Evolutionary conservation across 805 yeast species (phyloP), one percentile per base, ranked within the genome.

Genomic region (Blastobotrys chiropterorum): DNA sequence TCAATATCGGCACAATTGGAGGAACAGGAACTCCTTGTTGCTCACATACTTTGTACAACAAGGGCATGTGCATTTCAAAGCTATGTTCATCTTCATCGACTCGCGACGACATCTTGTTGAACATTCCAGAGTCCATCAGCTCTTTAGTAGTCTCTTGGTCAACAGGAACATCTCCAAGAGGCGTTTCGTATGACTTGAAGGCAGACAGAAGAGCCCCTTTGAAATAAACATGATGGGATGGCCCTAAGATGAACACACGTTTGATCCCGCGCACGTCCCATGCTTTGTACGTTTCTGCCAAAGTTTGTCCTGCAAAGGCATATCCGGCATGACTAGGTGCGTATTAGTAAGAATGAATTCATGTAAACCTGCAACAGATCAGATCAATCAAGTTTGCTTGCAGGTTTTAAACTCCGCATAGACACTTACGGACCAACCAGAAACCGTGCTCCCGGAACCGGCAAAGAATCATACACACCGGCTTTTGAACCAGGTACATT

Each of bases 11-110:
- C 1, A 94, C 75, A 5, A 92, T 78, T n/a, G 56, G 51, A 13
- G 50, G 42, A 6, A 50, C 54, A 5, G 51, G 51, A 6, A 38
- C 43, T 22, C 40, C 44, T 2, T 30, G 16, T 20, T 42, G 11
- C 13, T 15, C 51, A 4, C 43, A 14, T 50, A 76, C 69, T 53
- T 79, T 75, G 59, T 78, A 75, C 6, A 87, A 69, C 54, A 79
- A 83, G 0, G 98, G 96, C 63, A 85, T 77, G 67, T 94, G 98
- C 96, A 94, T 87, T 62, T 94, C 99, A 61, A 94, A 80, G 48
- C 94, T 84, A 66, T 94, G 99, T 65, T 94, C 99, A 15, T 84
- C 85, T 53, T 82, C 81, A 65, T 94, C 99, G 13, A 75, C 74
- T 0, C 72, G 76, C 1, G 66, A 56, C 22, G 73, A 66, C 95